Percentiles rank a stretch among this genome's conserved stretches.
Conservation (phyloP, 2,329 filamentous ascomycete species). For the Aspergillus novoparasiticus region DNA sequence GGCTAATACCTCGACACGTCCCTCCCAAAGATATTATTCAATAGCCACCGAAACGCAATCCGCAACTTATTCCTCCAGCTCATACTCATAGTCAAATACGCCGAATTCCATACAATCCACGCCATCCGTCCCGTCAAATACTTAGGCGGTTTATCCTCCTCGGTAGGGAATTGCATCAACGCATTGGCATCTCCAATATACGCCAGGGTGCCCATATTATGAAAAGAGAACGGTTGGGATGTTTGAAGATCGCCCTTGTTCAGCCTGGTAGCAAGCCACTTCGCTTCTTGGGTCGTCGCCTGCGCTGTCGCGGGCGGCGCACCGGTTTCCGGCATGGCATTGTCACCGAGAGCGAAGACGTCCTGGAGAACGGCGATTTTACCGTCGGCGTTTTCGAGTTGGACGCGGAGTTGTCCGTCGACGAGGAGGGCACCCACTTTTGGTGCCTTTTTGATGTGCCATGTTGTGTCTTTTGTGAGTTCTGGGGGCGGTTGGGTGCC, state of each 20-base stretch:
- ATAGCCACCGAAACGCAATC: slow-evolving; percentile 44
- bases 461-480: slow-evolving; percentile 29
- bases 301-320: slow-evolving; percentile 61
- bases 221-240: slow-evolving; percentile 53
- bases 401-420: slow-evolving; percentile 58
- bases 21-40: slow-evolving; percentile 47
- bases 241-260: slow-evolving; percentile 51
- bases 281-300: slow-evolving; percentile 60
- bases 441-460: slow-evolving; percentile 55
- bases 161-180: slow-evolving; percentile 54
- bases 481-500: slow-evolving; percentile 14
- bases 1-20: slow-evolving; percentile 46
- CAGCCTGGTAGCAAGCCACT: slow-evolving; percentile 58
- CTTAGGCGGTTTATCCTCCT: slow-evolving; percentile 21
- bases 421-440: slow-evolving; percentile 55
- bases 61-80: slow-evolving; percentile 50
- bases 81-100: slow-evolving; percentile 50
- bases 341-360: slow-evolving; percentile 60
- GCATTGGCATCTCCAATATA: slow-evolving; percentile 62
- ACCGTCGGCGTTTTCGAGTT: slow-evolving; percentile 46
- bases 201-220: slow-evolving; percentile 60
- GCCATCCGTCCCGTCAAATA: slow-evolving; percentile 43
- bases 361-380: slow-evolving; percentile 51
- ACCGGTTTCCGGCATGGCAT: slow-evolving; percentile 55
- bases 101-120: slow-evolving; percentile 47